Percentiles rank a stretch among this genome's conserved stretches.
Evolutionary conservation across 768 basidiomycete genomes (phyloP).

Genomic region (Rhodosporidiobolus sp.): DNA sequence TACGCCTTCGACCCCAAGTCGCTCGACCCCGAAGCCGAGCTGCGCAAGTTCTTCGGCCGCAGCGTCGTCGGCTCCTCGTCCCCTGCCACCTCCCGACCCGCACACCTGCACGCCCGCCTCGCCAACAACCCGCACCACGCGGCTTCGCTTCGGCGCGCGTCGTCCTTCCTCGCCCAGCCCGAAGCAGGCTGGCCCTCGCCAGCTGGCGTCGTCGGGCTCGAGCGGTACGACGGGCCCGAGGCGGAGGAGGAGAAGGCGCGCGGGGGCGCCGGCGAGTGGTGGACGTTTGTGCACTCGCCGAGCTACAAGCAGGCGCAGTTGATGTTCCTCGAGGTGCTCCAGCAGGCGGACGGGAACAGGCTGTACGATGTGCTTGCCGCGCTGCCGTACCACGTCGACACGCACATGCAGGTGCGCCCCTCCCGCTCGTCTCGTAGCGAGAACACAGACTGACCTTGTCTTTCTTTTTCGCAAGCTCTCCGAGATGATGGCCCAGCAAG

Average conservation of each 20-base stretch:
- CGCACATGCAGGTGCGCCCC: constrained; percentile 61
- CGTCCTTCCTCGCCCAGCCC: constrained; percentile 65
- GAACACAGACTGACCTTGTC: neutral
- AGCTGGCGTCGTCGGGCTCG: constrained; percentile 26
- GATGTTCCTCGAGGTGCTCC: constrained; percentile 43
- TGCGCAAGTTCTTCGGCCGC: constrained; percentile 89
- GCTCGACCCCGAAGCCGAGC: constrained; percentile 83
- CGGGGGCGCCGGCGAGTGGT: constrained; percentile 63
- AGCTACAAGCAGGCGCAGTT: constrained; percentile 67
- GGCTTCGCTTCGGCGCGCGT: constrained; percentile 25
- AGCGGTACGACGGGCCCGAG: constrained; percentile 30
- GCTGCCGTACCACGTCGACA: constrained; percentile 89
- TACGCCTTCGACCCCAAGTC: constrained; percentile 74
- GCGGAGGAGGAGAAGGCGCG: constrained; percentile 9
- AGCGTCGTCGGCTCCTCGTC: constrained; percentile 56
- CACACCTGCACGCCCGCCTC: constrained; percentile 36
- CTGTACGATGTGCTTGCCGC: constrained; percentile 71
- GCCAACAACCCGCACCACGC: constrained; percentile 45
- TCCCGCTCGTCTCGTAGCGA: neutral
- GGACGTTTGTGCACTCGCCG: constrained; percentile 81
- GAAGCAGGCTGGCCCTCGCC: constrained; percentile 69
- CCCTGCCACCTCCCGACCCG: neutral
- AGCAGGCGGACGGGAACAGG: constrained; percentile 40
- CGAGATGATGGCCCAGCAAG: constrained; percentile 79
- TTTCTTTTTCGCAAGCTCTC: constrained; percentile 52